Evolutionary conservation across 257 asterid species (phyloP), one percentile per base, ranked within the genome.

Genomic region (Nicotiana sylvestris): DNA sequence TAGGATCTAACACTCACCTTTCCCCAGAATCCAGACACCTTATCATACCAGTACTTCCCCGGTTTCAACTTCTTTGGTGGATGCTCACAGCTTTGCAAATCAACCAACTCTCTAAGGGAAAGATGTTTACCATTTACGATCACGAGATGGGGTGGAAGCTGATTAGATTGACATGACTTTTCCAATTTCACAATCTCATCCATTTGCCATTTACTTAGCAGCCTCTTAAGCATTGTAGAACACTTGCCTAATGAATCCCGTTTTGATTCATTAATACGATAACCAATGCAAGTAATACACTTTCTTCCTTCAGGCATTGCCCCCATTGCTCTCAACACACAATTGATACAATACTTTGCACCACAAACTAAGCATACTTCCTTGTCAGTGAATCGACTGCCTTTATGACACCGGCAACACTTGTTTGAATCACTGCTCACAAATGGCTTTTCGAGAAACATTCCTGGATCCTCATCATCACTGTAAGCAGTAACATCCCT

Each of bases 221-320:
- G 67, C 58, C 84, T 88, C 87, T 87, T 91, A 18, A 96, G 91
- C 94, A 90, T 86, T 80, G 87, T 88, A 1, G 99, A 90, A 64
- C 92, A 72, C 83, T 93, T 94, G 60, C 99, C 99, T 10, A 96
- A 88, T 15, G 88, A 87, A 76, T 86, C 85, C 37, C 99, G 81
- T 55, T 85, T 93, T 7, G 92, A 60, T 87, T 96, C 98, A 62
- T 90, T 85, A 69, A 96, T 90, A 30, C 87, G 82, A 81, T 66
- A 87, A 16, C 94, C 91, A 13, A 92, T 88, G 81, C 98, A 95
- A 46, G 89, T 16, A 60, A 92, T 82, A 61, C 99, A 96, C 82
- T 96, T 96, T 82, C 99, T 89, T 51, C 99, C 99, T 85, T 96
- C 98, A 0, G 97, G 92, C 99, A 96, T 94, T 33, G 97, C 92